Percentiles rank a stretch among this genome's conserved stretches.
Evolutionary conservation across 2,329 filamentous ascomycete genomes (phyloP).

Genomic region (Cercospora sp.): DNA sequence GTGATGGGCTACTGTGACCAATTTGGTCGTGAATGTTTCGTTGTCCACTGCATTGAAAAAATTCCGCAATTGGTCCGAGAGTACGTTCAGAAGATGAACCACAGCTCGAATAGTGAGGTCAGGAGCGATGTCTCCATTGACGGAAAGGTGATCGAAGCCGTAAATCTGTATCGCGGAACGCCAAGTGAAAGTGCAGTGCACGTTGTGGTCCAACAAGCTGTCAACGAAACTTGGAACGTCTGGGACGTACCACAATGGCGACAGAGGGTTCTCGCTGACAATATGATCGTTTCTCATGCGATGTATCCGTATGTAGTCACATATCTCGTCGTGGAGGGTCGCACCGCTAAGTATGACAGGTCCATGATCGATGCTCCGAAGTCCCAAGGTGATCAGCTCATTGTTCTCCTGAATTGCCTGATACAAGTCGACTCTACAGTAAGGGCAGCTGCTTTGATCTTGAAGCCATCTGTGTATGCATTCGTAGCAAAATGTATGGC

Average conservation of each 20-base stretch:
- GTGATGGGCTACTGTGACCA: neutral
- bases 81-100: neutral
- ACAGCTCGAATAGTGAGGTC: neutral
- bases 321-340: no score
- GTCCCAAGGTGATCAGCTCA: no score
- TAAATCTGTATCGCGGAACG: neutral
- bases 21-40: no score
- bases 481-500: neutral
- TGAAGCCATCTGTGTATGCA: neutral
- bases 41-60: neutral
- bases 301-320: no score
- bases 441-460: neutral
- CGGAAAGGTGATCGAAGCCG: neutral
- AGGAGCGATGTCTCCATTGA: neutral
- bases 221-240: neutral
- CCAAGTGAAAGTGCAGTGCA: neutral
- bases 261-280: neutral
- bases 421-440: neutral
- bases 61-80: neutral
- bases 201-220: neutral
- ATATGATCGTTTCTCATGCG: neutral
- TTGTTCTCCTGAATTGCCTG: neutral
- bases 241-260: neutral
- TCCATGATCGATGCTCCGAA: no score
- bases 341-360: no score